phyloP scores from a whole-genome alignment of 352 stramenopile species.

The Phytophthora pisi region DNA sequence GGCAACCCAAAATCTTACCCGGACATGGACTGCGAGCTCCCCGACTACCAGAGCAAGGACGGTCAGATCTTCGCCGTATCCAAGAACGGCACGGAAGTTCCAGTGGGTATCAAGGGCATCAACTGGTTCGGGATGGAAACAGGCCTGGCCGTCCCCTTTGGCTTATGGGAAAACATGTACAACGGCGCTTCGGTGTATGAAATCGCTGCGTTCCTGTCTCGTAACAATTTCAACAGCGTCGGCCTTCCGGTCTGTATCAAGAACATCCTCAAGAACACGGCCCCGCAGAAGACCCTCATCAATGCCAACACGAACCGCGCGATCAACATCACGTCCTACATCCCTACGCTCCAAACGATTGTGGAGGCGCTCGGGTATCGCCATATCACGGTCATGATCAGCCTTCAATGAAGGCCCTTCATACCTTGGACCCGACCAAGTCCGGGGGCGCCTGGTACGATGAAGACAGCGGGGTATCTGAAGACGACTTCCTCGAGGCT shows the following conservation, averaged over 20 bases:
- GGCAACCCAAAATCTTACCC: slow-evolving; percentile 64
- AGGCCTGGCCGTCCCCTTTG: slow-evolving; percentile 54
- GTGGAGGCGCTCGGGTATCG: slow-evolving; percentile 63
- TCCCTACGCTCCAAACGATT: slow-evolving; percentile 54
- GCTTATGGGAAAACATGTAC: slow-evolving; percentile 73
- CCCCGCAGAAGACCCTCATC: slow-evolving; percentile 48
- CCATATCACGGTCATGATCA: slow-evolving; percentile 68
- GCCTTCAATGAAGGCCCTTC: too few relatives aligned
- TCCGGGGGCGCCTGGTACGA: slow-evolving; percentile 70
- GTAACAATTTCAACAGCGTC: slow-evolving; percentile 75
- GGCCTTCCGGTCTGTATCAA: slow-evolving; percentile 63
- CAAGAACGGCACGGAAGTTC: slow-evolving; percentile 56
- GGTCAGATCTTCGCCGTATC: slow-evolving; percentile 48
- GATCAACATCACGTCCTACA: slow-evolving; percentile 66
- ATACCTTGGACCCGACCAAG: slow-evolving; percentile 52
- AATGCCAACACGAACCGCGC: slow-evolving; percentile 68
- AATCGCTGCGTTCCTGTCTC: slow-evolving; percentile 55
- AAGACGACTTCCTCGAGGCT: slow-evolving; percentile 60
- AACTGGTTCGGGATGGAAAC: slow-evolving; percentile 85
- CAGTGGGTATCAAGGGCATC: slow-evolving; percentile 61
- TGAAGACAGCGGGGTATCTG: slow-evolving; percentile 43
- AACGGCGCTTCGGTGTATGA: slow-evolving; percentile 80
- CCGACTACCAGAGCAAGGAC: slow-evolving; percentile 66
- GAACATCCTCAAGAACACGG: slow-evolving; percentile 52
- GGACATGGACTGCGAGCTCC: slow-evolving; percentile 48